These are phyloP conservation scores for Lecanicillium sp. DNA, from an alignment of 2,329 filamentous ascomycete genomes.

Conservation along the genomic window DNA sequence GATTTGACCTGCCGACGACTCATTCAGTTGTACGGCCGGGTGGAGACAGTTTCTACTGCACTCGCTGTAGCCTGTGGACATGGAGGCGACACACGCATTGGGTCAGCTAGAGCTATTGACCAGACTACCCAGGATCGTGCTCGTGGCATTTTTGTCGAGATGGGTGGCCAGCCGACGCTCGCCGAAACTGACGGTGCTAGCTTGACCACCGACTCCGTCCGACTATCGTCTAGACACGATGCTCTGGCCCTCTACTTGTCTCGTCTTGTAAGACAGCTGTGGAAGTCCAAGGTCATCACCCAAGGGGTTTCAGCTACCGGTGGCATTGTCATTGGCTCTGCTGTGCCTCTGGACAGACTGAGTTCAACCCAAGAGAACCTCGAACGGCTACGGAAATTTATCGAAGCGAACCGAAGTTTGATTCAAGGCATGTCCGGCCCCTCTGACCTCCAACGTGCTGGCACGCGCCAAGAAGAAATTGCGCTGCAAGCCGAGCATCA, in stretches of 20 bases:
- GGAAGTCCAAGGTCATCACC: slow-evolving; percentile 71
- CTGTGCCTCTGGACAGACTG: slow-evolving; percentile 62
- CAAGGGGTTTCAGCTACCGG: slow-evolving; percentile 47
- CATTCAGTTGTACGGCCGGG: slow-evolving; percentile 77
- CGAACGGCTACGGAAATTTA: slow-evolving; percentile 71
- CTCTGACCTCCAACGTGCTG: slow-evolving; percentile 70
- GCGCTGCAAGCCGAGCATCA: slow-evolving; percentile 92
- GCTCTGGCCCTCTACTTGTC: slow-evolving; percentile 84
- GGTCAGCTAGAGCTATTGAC: slow-evolving; percentile 72
- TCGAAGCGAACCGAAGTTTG: slow-evolving; percentile 79
- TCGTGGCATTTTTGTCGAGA: slow-evolving; percentile 83
- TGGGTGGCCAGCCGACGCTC: slow-evolving; percentile 79
- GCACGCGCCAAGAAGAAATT: slow-evolving; percentile 83
- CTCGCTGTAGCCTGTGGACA: slow-evolving; percentile 93
- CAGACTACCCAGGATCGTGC: slow-evolving; percentile 81
- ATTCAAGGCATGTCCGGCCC: slow-evolving; percentile 94
- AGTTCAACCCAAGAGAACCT: slow-evolving; percentile 73
- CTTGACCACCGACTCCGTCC: slow-evolving; percentile 72
- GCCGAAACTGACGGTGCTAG: slow-evolving; percentile 69
- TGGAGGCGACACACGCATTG: slow-evolving; percentile 66
- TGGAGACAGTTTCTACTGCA: slow-evolving; percentile 84
- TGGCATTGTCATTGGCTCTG: slow-evolving; percentile 58
- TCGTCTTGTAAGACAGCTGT: slow-evolving; percentile 80
- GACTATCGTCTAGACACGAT: slow-evolving; percentile 81
- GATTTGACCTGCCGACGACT: slow-evolving; percentile 80